Evolutionary conservation across 768 basidiomycete genomes (phyloP), one percentile per base, ranked within the genome.

Genomic region (Coprinellus micaceus): DNA sequence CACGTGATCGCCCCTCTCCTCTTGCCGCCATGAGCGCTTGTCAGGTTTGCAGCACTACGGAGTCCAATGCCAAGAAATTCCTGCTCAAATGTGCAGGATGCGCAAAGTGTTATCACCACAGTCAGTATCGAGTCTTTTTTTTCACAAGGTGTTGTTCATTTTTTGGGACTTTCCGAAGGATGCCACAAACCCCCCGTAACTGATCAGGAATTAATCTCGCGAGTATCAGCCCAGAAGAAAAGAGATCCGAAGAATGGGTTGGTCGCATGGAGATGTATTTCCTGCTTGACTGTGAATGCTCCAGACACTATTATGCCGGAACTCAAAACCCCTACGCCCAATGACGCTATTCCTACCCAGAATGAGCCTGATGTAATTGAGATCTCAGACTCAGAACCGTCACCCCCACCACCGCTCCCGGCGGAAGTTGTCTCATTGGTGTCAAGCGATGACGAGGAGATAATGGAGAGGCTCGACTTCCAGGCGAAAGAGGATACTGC

Each of bases 101-200:
- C 50, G n/a, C 52, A 1, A 50, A 52, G 1, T 59, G 58, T 21
- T 76, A 69, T 66, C 76, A 77, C 53, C 76, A 77, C 53, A 66
- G 73, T 74, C 55, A 52, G 70, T 63, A 17, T 29, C 24, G 12
- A 13, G 17, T 43, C 25, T 30, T 53, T 49, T 53, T 24, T 7
- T 25, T 33, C 7, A 29, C 21, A 10, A n/a, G 17, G 29, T 41
- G 3, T 39, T 19, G 40, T 26, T 40, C 47, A 24, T 49, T 30
- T 46, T 53, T 30, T 26, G 54, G 30, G 13, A 9, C 21, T 25
- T 25, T 55, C 11, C 50, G n/a, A n/a, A 75, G 74, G 73, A 37
- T 74, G 72, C 56, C 76, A 76, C 60, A 45, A 51, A 24, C 76
- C 76, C 1, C 66, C 66, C 9, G 63, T 77, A 10, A 15, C 61